Evolutionary conservation across 371 early-diverging fungal species (phyloP).

Genomic region (Rhizomucor pusillus): DNA sequence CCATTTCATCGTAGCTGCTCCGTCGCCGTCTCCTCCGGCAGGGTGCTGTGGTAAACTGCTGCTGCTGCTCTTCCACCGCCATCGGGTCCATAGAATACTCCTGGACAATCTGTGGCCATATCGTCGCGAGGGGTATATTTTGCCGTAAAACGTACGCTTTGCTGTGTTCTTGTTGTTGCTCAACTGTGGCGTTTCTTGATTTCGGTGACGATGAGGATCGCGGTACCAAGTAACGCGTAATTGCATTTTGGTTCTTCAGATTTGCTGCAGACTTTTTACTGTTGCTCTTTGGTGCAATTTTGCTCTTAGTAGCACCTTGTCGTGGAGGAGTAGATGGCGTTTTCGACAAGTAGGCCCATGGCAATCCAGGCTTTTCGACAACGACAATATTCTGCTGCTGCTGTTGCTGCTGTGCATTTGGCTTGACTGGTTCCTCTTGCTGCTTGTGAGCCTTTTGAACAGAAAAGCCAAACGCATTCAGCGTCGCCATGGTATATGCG

Average conservation of each 20-base stretch:
- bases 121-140: slow-evolving; percentile 3
- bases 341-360: neutral
- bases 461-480: slow-evolving; percentile 10
- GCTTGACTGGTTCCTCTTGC: slow-evolving; percentile 5
- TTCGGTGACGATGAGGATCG: too few species aligned
- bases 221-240: too few species aligned
- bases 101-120: slow-evolving; percentile 2
- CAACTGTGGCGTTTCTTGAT: too few species aligned
- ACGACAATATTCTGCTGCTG: neutral
- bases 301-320: too few species aligned
- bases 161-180: too few species aligned
- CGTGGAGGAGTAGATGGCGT: neutral
- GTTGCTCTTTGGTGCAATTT: neutral
- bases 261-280: neutral
- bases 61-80: too few species aligned
- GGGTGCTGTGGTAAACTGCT: too few species aligned
- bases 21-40: neutral
- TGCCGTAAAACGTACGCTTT: slow-evolving; percentile 3
- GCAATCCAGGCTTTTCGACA: neutral
- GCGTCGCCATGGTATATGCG: slow-evolving; percentile 4
- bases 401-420: neutral
- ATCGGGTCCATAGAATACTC: neutral
- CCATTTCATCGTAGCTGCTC: neutral
- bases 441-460: slow-evolving; percentile 3
- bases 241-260: neutral